These are phyloP conservation scores for Penicillium odoratum DNA, from an alignment of 495 filamentous ascomycete genomes.

Conservation along the genomic window DNA sequence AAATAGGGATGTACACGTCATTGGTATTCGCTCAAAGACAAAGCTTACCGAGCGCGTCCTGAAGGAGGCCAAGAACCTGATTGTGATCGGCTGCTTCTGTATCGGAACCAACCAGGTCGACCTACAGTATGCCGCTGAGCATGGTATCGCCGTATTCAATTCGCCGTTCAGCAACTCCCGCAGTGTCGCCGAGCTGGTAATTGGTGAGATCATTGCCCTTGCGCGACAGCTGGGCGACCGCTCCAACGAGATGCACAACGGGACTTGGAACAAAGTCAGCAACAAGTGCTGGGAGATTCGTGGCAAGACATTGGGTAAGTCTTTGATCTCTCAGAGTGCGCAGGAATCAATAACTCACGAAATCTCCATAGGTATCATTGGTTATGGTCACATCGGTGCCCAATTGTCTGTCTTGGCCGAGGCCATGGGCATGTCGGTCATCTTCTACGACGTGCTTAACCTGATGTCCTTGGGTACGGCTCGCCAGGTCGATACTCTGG, in stretches of 20 bases:
- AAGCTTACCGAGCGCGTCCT: conserved; percentile 86
- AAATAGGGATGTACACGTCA: conserved; percentile 86
- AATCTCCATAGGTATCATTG: conserved; percentile 69
- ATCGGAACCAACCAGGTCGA: conserved; percentile 99
- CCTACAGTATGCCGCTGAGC: conserved; percentile 82
- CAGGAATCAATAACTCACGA: conserved; percentile 5
- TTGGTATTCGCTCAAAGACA: conserved; percentile 98
- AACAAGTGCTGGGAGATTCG: conserved; percentile 96
- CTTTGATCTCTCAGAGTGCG: background rate
- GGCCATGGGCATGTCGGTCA: conserved; percentile 94
- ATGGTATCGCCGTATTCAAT: conserved; percentile 98
- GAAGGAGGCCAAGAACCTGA: conserved; percentile 85
- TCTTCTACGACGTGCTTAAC: conserved; percentile 92
- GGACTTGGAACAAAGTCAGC: conserved; percentile 98
- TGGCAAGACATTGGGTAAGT: conserved; percentile 87
- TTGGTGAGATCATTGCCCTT: conserved; percentile 87
- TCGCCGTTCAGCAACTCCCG: conserved; percentile 98
- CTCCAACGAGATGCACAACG: conserved; percentile 89
- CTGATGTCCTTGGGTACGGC: conserved; percentile 91
- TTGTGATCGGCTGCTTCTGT: conserved; percentile 98
- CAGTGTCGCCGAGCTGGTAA: conserved; percentile 93
- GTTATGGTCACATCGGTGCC: conserved; percentile 96
- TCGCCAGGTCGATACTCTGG: conserved; percentile 74
- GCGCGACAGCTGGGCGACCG: conserved; percentile 92
- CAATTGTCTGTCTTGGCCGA: conserved; percentile 96